Percentiles rank a stretch among this genome's conserved stretches.
phyloP scores from a whole-genome alignment of 2,329 filamentous ascomycete species.

The Exophiala xenobiotica region DNA sequence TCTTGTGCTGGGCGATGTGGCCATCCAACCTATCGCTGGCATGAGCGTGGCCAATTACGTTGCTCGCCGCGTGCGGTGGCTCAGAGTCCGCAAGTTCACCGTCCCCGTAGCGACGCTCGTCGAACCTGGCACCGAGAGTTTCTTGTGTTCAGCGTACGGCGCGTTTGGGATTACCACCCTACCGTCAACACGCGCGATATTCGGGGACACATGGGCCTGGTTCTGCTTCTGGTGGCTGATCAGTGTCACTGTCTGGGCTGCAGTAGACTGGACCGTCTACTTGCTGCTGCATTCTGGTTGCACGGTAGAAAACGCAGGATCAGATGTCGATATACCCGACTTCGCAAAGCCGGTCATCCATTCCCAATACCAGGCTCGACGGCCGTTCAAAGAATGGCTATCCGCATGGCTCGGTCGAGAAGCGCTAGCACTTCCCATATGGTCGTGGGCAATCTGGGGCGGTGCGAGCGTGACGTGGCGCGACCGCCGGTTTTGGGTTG shows the following conservation, averaged over 20 bases:
- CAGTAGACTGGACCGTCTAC: conserved; percentile 72
- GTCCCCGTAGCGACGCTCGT: conserved; percentile 85
- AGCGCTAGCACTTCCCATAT: conserved; percentile 78
- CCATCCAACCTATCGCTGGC: conserved; percentile 81
- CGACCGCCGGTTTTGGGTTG: conserved; percentile 76
- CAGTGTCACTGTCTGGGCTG: conserved; percentile 69
- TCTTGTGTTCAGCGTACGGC: conserved; percentile 79
- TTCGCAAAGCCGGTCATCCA: conserved; percentile 58
- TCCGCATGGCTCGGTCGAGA: conserved; percentile 84
- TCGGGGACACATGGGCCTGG: conserved; percentile 65
- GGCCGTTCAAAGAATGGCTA: conserved; percentile 70
- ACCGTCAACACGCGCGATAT: conserved; percentile 49
- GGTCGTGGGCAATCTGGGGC: conserved; percentile 85
- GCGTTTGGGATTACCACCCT: conserved; percentile 76
- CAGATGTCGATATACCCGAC: conserved; percentile 61
- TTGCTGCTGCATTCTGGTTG: conserved; percentile 69
- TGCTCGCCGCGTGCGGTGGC: conserved; percentile 80
- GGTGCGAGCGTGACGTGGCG: conserved; percentile 86
- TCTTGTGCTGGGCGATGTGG: conserved; percentile 79
- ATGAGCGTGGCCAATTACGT: conserved; percentile 78
- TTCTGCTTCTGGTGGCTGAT: conserved; percentile 66
- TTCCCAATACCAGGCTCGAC: conserved; percentile 2
- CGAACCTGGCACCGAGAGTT: conserved; percentile 86
- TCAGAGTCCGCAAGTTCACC: conserved; percentile 91
- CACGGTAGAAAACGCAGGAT: conserved; percentile 54